Evolutionary conservation across 2,329 filamentous ascomycete genomes (phyloP).

Genomic region (Bimuria novae-zelandiae): DNA sequence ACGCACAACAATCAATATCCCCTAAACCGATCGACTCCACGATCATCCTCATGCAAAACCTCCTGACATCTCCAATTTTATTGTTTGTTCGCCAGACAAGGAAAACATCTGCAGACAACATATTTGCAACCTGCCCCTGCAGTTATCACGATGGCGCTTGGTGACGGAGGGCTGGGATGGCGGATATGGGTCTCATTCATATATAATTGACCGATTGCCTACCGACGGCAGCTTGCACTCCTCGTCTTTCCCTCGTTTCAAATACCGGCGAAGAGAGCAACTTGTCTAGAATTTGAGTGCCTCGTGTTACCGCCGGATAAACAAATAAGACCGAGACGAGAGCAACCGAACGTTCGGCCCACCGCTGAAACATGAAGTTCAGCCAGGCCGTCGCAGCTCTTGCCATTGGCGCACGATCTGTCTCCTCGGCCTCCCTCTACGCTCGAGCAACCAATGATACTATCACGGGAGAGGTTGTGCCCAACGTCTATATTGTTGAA

Average conservation of each 20-base stretch:
- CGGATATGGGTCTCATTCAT: not conserved
- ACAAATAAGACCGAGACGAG: too few species aligned
- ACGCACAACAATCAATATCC: not conserved
- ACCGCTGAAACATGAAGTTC: not conserved
- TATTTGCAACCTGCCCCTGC: slow-evolving; percentile 7
- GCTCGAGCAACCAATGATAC: too few species aligned
- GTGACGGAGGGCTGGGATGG: not conserved
- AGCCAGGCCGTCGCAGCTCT: not conserved
- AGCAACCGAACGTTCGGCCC: too few species aligned
- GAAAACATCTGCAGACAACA: not conserved
- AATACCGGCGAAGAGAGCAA: not conserved
- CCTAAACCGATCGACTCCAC: slow-evolving; percentile 6
- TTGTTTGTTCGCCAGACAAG: too few species aligned
- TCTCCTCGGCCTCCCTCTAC: not conserved
- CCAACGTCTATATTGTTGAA: slow-evolving; percentile 23
- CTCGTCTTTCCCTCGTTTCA: not conserved
- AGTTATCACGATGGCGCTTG: not conserved
- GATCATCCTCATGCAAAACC: slow-evolving; percentile 7
- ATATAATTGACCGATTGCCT: not conserved
- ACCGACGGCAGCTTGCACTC: not conserved
- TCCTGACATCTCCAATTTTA: slow-evolving; percentile 4
- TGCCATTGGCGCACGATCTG: not conserved
- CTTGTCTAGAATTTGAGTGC: not conserved
- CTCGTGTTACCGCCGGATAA: not conserved
- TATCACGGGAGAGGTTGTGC: not conserved